Evolutionary conservation across 208 protist species (phyloP), one percentile per base, ranked within the genome.

Genomic region (Strigomonas oncopelti): DNA sequence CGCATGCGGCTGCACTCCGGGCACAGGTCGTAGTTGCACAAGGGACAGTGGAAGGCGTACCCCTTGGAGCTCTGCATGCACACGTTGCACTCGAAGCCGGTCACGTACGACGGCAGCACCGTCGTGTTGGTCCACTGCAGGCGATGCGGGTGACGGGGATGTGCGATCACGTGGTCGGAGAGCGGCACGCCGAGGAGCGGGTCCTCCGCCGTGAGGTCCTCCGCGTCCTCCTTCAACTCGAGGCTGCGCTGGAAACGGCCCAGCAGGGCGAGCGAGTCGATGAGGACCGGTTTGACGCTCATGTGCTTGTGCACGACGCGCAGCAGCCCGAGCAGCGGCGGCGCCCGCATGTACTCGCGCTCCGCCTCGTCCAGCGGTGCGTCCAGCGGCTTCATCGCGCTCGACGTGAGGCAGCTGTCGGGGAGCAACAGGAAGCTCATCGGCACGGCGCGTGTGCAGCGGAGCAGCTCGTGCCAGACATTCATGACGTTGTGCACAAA

Each of bases 11-110:
- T 76, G 78, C 89, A 94, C 45, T 52, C 66, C 22, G 86, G 61
- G 65, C 89, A 94, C 31, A 94, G 63, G 67, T 89, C 85, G 48
- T 78, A 94, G 60, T 69, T 72, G 72, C 89, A 94, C 8, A 58
- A 34, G 28, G 67, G 51, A 63, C 89, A 94, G 71, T 88, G 84
- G 62, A 85, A 94, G 67, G 76, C 79, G 65, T 80, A 75, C 61
- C 62, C 61, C 27, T 75, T 67, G 28, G 71, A 67, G 14, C 71
- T 62, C 69, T 83, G 87, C 31, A 78, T 58, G 65, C 89, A 94
- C 22, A 90, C 65, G 46, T 90, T 84, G 67, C 80, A 90, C 46
- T 83, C 58, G 73, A 69, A 87, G 64, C 80, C 72, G 16, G 78
- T 61, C 36, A 61, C 61, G 75, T 91, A 94, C 28, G 72, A 65